Evolutionary conservation across 202 grass and related monocot species (phyloP), one percentile per base, ranked within the genome.

Genomic region (Zizania palustris): DNA sequence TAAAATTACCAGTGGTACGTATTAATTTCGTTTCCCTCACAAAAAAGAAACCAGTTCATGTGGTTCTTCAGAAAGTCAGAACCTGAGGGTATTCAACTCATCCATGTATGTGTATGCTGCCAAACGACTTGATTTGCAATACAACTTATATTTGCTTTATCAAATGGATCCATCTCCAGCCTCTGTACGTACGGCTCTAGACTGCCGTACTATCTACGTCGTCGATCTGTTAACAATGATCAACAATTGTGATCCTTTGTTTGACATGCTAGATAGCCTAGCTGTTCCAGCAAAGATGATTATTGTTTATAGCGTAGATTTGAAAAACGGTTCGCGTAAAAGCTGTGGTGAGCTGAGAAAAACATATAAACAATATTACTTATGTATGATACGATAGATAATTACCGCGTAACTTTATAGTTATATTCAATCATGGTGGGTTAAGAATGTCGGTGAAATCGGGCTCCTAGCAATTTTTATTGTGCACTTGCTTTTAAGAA

Each of bases 1-100:
- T 39, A 44, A 83, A 55, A 56, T 72, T 44, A 20, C 15, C 46
- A 77, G 55, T 11, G 28, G 9, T 38, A 55, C 7, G 14, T 58
- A 12, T 11, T 28, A 28, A 28, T 28, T 28, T 28, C 2, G 28
- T 2, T 28, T 28, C 28, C 28, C 28, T 28, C 28, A 28, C 0
- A 28, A 28, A 28, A 28, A 28, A 28, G 28, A 28, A 28, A 28
- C 0, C 28, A 41, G 7, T 53, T 80, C 79, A 28, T 44, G 11
- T 36, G 0, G 21, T 2, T 36, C 57, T 45, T 75, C 3, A 45
- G 1, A 45, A 45, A 12, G 15, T 16, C 39, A 0, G 1, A 44
- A 28, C 28, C 13, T 49, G 0, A 44, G 49, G 18, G 42, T 20
- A 51, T 65, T 64, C 16, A 35, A 7, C 43, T 16, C 45, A 44